phyloP scores from a whole-genome alignment of 2,329 filamentous ascomycete genomes.

The Fusarium hainanense region DNA sequence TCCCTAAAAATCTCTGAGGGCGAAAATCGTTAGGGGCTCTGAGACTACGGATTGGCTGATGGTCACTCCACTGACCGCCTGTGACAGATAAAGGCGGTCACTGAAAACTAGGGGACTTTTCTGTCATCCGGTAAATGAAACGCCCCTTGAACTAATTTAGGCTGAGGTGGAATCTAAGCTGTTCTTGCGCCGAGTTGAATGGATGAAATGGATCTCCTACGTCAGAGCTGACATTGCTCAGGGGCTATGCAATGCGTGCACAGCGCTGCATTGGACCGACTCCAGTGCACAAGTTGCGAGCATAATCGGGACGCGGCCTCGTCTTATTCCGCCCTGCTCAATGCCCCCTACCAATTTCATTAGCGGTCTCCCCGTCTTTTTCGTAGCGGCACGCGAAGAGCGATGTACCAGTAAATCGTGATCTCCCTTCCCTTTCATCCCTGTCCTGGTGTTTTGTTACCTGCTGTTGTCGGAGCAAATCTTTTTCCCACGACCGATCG shows the following conservation, averaged over 20 bases:
- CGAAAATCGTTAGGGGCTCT: background rate
- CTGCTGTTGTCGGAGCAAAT: constrained; percentile 10
- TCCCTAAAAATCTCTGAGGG: constrained; percentile 13
- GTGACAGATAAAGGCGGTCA: background rate
- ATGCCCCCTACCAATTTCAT: background rate
- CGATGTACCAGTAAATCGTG: constrained; percentile 12
- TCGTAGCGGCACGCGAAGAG: background rate
- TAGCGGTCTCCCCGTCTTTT: background rate
- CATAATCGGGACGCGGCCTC: background rate
- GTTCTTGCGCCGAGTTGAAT: background rate
- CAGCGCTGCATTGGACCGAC: background rate
- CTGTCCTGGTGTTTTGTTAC: background rate
- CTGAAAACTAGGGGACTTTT: background rate
- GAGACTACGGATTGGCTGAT: constrained; percentile 4
- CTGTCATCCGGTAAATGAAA: constrained; percentile 12
- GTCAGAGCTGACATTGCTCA: constrained; percentile 18
- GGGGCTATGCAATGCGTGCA: constrained; percentile 6
- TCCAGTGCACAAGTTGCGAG: background rate
- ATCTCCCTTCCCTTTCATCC: constrained; percentile 6
- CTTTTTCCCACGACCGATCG: constrained; percentile 3
- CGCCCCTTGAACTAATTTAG: constrained; percentile 14
- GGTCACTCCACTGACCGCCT: constrained; percentile 5
- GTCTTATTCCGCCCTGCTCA: constrained; percentile 2
- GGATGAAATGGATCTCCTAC: background rate
- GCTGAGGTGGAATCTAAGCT: too few relatives aligned